Evolutionary conservation across 352 stramenopile genomes (phyloP).

Genomic region (Sclerospora graminicola): DNA sequence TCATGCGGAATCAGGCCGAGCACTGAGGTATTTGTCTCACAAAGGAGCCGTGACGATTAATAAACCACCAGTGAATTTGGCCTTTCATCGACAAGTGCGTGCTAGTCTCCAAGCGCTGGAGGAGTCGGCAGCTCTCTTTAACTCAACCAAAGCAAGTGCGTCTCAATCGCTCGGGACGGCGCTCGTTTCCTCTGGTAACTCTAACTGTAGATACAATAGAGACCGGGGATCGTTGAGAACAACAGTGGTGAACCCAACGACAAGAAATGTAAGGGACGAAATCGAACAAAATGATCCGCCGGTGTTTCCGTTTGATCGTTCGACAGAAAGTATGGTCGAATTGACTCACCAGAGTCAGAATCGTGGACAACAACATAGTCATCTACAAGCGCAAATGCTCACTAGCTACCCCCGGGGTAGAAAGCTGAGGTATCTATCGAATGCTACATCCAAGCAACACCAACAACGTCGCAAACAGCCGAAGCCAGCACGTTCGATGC

Average conservation of each 20-base stretch:
- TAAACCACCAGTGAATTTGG: constrained; percentile 53
- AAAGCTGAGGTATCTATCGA: constrained; percentile 14
- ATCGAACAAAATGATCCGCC: constrained; percentile 4
- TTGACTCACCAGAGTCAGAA: constrained; percentile 13
- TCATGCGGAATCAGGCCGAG: constrained; percentile 47
- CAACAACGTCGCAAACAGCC: constrained; percentile 14
- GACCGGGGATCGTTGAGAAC: constrained; percentile 5
- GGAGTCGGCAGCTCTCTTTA: constrained; percentile 22
- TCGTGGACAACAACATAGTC: constrained; percentile 4
- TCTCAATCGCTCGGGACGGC: constrained; percentile 15
- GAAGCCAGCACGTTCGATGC: constrained; percentile 11
- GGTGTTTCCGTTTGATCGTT: not conserved
- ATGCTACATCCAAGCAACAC: constrained; percentile 5
- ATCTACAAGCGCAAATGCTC: constrained; percentile 13
- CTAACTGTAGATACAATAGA: constrained; percentile 4
- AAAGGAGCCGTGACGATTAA: constrained; percentile 54
- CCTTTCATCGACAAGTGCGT: constrained; percentile 47
- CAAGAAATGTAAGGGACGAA: not conserved
- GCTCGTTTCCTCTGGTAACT: constrained; percentile 5
- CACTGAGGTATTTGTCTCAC: constrained; percentile 50
- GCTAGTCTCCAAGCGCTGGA: constrained; percentile 40
- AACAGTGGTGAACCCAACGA: constrained; percentile 12
- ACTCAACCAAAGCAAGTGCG: constrained; percentile 12
- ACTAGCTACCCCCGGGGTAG: constrained; percentile 16
- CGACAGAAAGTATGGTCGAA: constrained; percentile 8